Evolutionary conservation across 1,284 basidiomycete genomes (phyloP).

Genomic region (Apiotrichum sp.): DNA sequence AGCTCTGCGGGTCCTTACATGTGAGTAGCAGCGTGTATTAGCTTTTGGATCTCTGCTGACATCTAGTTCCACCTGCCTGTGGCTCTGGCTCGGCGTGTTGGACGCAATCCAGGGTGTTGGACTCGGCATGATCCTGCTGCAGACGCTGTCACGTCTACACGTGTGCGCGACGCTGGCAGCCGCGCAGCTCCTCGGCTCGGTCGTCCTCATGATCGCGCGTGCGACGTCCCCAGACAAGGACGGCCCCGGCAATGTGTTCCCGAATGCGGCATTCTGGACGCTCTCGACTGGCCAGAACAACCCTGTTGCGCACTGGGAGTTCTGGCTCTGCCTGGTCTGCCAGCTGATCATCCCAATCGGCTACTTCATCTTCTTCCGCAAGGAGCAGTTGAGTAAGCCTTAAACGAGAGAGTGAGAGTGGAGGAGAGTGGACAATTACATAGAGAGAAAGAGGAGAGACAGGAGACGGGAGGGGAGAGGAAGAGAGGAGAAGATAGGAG

Average conservation of each 20-base stretch:
- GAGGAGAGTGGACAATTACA: no score
- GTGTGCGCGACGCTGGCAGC: conserved; percentile 86
- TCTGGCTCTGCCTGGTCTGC: conserved; percentile 72
- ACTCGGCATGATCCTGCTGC: conserved; percentile 85
- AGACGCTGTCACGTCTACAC: conserved; percentile 83
- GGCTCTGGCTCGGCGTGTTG: conserved; percentile 89
- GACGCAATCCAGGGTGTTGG: conserved; percentile 90
- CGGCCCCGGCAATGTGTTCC: conserved; percentile 82
- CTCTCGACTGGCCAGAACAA: conserved; percentile 52
- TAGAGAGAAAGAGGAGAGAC: no score
- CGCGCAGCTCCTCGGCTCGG: conserved; percentile 56
- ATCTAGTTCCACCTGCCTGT: conserved; percentile 62
- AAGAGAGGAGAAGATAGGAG: neutral
- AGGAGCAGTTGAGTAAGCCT: conserved; percentile 46
- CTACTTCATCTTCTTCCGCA: conserved; percentile 80
- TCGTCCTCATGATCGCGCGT: conserved; percentile 47
- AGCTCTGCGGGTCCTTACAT: conserved; percentile 76
- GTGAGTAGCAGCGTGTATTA: conserved; percentile 14
- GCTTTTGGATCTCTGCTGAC: conserved; percentile 3
- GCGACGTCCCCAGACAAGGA: conserved; percentile 50
- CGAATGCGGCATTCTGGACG: conserved; percentile 83
- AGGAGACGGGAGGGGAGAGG: no score
- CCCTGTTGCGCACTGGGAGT: conserved; percentile 52
- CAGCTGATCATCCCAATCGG: conserved; percentile 72
- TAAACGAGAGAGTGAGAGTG: conserved; percentile 9